Evolutionary conservation across 345 rosid genomes (phyloP).

Genomic region (Rhodamnia argentea): DNA sequence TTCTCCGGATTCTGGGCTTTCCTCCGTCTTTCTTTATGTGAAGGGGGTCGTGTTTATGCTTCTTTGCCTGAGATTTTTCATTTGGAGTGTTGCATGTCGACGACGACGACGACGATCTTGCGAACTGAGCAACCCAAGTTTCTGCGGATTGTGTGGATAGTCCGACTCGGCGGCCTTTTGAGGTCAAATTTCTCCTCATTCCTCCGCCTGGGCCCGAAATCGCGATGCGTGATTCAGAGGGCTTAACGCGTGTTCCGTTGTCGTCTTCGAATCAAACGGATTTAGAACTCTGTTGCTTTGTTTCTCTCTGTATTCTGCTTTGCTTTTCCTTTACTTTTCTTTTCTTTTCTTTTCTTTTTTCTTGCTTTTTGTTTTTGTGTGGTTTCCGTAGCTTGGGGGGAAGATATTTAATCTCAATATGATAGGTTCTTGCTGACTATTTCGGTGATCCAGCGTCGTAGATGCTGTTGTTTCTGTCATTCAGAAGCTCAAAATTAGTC

Average conservation of each 20-base stretch:
- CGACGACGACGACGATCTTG: not conserved
- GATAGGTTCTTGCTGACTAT: not conserved
- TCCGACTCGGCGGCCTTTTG: not conserved
- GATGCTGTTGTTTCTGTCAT: not conserved
- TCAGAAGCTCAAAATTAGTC: not conserved
- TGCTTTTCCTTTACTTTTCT: not conserved
- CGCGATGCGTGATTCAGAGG: not conserved
- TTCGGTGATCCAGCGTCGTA: not conserved
- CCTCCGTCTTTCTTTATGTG: not conserved
- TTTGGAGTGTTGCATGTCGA: not conserved
- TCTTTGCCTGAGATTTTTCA: not conserved
- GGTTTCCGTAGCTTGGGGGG: not conserved
- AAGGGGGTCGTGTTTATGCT: not conserved
- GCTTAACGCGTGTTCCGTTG: not conserved
- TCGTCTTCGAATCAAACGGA: not conserved
- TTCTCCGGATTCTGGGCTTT: not conserved
- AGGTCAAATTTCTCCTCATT: not conserved
- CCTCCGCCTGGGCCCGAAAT: not conserved
- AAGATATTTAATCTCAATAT: not conserved
- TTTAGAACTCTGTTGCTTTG: not conserved
- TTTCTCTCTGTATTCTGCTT: not conserved
- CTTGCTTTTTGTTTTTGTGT: not conserved
- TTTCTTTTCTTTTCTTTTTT: not conserved
- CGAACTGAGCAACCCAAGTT: not conserved
- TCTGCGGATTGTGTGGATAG: not conserved